Percentiles rank a stretch among this genome's conserved stretches.
Evolutionary conservation across 2,329 filamentous ascomycete genomes (phyloP).

Genomic region (Aspergillus sp.): DNA sequence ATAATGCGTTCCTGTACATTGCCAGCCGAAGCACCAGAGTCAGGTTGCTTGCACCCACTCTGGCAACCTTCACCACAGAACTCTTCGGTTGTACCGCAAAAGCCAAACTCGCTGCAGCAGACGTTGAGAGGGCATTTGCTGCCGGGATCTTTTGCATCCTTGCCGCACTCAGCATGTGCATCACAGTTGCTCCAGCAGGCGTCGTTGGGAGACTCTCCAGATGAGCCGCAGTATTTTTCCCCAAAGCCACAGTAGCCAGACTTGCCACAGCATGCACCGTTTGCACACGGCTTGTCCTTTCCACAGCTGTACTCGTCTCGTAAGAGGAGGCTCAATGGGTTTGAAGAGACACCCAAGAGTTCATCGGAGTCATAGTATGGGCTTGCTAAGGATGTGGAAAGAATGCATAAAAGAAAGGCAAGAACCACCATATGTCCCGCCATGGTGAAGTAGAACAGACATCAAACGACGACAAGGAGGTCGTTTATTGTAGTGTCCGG

Average conservation of each 20-base stretch:
- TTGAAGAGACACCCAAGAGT: background rate
- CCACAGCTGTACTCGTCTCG: background rate
- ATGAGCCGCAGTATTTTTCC: slow-evolving; percentile 19
- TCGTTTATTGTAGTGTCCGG: too few species aligned
- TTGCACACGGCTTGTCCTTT: background rate
- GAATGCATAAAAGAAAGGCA: too few species aligned
- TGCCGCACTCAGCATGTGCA: slow-evolving; percentile 39
- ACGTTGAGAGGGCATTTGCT: slow-evolving; percentile 30
- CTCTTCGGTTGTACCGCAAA: background rate
- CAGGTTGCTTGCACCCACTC: background rate
- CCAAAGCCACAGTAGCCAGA: slow-evolving; percentile 19
- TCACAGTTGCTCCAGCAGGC: slow-evolving; percentile 35
- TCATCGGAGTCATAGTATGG: background rate
- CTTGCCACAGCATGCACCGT: slow-evolving; percentile 2
- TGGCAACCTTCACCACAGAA: background rate
- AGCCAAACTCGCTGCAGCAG: slow-evolving; percentile 31
- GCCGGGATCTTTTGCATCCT: slow-evolving; percentile 20
- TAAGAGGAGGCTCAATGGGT: background rate
- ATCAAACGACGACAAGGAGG: too few species aligned
- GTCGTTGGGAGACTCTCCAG: slow-evolving; percentile 1
- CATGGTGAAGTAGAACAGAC: too few species aligned
- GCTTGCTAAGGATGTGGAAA: too few species aligned
- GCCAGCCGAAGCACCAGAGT: background rate
- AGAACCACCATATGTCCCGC: too few species aligned
- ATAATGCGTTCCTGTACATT: slow-evolving; percentile 9